These are phyloP conservation scores for Dictyostelium purpureum DNA, from an alignment of 78 protist genomes.

Conservation along the genomic window DNA sequence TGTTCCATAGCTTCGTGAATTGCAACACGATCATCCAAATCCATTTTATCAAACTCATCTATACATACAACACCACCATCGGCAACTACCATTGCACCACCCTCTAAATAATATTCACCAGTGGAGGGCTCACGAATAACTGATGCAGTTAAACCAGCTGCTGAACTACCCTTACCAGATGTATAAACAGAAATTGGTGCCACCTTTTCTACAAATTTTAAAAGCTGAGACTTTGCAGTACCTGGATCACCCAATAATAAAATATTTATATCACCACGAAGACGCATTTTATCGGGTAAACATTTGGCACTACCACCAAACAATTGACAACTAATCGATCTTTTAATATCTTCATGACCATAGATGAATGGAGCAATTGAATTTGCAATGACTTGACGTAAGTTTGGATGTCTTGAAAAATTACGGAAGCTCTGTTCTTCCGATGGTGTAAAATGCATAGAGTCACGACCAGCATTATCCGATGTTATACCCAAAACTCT, in stretches of 20 bases:
- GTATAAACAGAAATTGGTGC: slow-evolving; percentile 99
- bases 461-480: slow-evolving; percentile 40
- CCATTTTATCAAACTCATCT: slow-evolving; percentile 99
- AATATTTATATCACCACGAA: slow-evolving; percentile 99
- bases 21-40: slow-evolving; percentile 94
- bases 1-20: slow-evolving; percentile 99
- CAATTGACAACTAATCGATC: slow-evolving; percentile 94
- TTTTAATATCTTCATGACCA: slow-evolving; percentile 97
- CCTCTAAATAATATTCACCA: slow-evolving; percentile 98
- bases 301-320: slow-evolving; percentile 96
- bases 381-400: slow-evolving; percentile 69
- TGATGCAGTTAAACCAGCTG: slow-evolving; percentile 99
- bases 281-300: slow-evolving; percentile 93
- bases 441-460: slow-evolving; percentile 49
- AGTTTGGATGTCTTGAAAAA: slow-evolving; percentile 66
- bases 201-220: slow-evolving; percentile 95
- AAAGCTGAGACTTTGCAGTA: slow-evolving; percentile 98
- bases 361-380: slow-evolving; percentile 96
- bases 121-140: slow-evolving; percentile 89
- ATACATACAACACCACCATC: slow-evolving; percentile 99
- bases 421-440: slow-evolving; percentile 85
- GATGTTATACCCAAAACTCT: slow-evolving; percentile 81
- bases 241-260: slow-evolving; percentile 99
- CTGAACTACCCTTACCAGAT: slow-evolving; percentile 98
- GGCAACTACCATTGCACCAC: slow-evolving; percentile 99